Base-by-base conservation (phyloP, 2,329 filamentous ascomycete species). In the Pseudogymnoascus sp. region DNA sequence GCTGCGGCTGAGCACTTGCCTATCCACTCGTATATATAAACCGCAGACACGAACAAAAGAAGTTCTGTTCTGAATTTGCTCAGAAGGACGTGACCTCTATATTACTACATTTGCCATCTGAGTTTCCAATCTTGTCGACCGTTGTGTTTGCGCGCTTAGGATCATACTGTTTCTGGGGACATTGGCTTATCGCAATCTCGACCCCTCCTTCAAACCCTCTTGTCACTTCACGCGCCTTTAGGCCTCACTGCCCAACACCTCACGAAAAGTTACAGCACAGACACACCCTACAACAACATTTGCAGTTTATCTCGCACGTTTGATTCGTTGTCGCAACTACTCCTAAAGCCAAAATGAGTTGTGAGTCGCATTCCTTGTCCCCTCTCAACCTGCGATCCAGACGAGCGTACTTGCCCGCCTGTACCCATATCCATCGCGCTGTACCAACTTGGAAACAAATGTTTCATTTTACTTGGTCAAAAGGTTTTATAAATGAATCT, bases 261-360 rank as follows among this genome's bases (percentile, higher is more conserved):
- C 28, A 33, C 49, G 25, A 28, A 52, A 52, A 16, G 8, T 5
- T 31, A 31, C 49, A 55, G 28, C 49, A 55, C 49, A 55, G 25
- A 52, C 49, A 35, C 28, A 18, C 49, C n/a, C 16, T 14, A 55
- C 49, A 55, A 16, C 49, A 21, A 55, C 49, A 33, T 31, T 55
- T 25, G 49, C 28, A 55, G n/a, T 55, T 33, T 9, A 18, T 11
- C 8, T 55, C 18, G 11, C n/a, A 35, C 16, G 49, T 55, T 55
- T 55, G 49, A 55, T 61, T 45, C 65, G 68, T 66, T n/a, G 61
- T 28, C 21, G 61, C 11, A 58, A 62, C 61, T 59, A 52, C 61
- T 52, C 11, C 33, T 25, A 59, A 28, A 69, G 68, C 62, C 67
- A 70, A 67, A 63, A 73, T 73, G 71, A 73, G 71, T 65, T 72